Evolutionary conservation across 176 grass and related monocot genomes (phyloP).

Genomic region (Guadua angustifolia): DNA sequence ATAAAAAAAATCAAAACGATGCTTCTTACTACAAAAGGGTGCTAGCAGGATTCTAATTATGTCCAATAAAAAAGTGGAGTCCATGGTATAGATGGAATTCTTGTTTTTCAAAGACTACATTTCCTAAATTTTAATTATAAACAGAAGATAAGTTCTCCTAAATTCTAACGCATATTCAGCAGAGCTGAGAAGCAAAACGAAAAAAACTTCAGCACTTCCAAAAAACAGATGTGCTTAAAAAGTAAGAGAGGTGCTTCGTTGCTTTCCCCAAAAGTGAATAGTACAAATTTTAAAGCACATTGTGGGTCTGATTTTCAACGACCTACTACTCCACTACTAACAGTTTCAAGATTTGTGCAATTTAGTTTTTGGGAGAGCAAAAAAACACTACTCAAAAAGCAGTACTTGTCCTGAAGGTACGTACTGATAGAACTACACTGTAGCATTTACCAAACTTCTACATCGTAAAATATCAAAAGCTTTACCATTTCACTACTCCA

Average conservation of each 20-base stretch:
- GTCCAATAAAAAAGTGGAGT: no score
- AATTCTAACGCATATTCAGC: neutral
- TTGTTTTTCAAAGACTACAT: no score
- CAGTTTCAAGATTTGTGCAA: neutral
- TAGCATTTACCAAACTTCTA: neutral
- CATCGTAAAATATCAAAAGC: neutral
- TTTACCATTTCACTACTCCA: neutral
- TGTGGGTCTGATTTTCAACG: neutral
- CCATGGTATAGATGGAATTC: no score
- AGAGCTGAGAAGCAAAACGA: neutral
- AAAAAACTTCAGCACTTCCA: neutral
- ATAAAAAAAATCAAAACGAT: no score
- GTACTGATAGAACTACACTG: neutral
- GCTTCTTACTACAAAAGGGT: no score
- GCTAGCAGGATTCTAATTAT: no score
- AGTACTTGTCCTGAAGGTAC: conserved; percentile 18
- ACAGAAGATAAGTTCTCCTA: neutral
- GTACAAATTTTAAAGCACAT: neutral
- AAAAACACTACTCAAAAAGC: conserved; percentile 10
- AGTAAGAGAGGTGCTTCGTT: neutral
- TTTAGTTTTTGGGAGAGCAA: conserved; percentile 1
- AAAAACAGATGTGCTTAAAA: neutral
- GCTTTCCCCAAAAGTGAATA: neutral
- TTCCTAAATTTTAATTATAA: neutral
- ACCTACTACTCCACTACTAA: neutral